Evolutionary conservation across 2,329 filamentous ascomycete species (phyloP).

Genomic region (Pseudogymnoascus sp.): DNA sequence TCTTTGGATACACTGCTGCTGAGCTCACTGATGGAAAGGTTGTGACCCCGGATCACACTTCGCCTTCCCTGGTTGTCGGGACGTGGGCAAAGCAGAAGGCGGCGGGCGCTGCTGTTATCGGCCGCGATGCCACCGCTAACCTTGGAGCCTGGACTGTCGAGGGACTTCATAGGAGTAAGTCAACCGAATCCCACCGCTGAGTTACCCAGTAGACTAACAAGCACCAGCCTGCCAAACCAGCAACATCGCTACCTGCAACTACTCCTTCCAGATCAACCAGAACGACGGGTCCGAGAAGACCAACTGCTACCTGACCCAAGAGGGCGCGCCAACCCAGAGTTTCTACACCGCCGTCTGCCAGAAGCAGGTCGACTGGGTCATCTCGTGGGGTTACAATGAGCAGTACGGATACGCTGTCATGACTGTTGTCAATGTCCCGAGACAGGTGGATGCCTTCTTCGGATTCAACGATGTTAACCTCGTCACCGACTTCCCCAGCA

Average conservation of each 20-base stretch:
- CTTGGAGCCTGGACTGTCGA: background rate
- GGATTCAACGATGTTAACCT: slow-evolving; percentile 9
- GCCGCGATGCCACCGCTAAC: background rate
- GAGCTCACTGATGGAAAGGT: slow-evolving; percentile 8
- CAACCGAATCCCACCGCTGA: no score
- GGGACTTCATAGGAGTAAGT: background rate
- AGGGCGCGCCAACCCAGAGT: background rate
- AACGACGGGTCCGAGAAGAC: background rate
- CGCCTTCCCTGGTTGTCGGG: background rate
- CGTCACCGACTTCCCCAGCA: background rate
- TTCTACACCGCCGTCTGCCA: slow-evolving; percentile 3
- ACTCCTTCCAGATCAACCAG: slow-evolving; percentile 4
- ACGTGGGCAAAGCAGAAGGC: background rate
- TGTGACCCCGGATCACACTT: slow-evolving; percentile 1
- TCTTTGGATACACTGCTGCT: slow-evolving; percentile 9
- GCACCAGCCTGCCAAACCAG: background rate
- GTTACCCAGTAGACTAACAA: no score
- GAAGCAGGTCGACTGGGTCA: background rate
- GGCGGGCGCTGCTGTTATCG: background rate
- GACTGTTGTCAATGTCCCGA: background rate
- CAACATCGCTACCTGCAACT: background rate
- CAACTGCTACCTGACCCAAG: background rate
- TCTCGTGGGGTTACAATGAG: slow-evolving; percentile 6
- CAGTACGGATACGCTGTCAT: slow-evolving; percentile 3
- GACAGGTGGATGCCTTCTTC: background rate